A percentile compares a stretch with the other conserved stretches of the same genome.
phyloP scores from a whole-genome alignment of 208 protist genomes.

The Wallacemonas sp. region DNA sequence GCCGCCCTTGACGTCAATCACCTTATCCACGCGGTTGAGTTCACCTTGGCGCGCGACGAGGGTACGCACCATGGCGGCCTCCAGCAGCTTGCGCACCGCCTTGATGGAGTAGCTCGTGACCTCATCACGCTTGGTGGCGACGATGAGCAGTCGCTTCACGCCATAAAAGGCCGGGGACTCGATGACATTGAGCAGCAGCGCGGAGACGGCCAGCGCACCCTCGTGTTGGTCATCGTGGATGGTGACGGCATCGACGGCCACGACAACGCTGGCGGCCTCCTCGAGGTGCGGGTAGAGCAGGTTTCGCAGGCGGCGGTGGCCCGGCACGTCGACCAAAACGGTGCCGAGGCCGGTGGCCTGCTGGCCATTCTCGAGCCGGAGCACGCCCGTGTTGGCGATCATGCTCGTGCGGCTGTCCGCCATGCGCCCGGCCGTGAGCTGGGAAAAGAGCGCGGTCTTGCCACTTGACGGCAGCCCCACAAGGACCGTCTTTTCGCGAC shows the following conservation, averaged over 20 bases:
- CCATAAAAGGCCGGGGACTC: constrained; percentile 74
- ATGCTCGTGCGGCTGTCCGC: constrained; percentile 65
- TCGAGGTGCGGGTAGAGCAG: constrained; percentile 43
- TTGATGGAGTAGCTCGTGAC: constrained; percentile 80
- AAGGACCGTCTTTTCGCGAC: constrained; percentile 41
- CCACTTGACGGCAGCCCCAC: constrained; percentile 68
- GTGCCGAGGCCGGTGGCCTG: constrained; percentile 1
- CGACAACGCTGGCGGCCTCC: constrained; percentile 55
- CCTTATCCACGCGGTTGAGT: constrained; percentile 58
- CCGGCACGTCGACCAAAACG: constrained; percentile 74
- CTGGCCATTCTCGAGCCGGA: constrained; percentile 4
- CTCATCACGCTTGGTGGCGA: constrained; percentile 85
- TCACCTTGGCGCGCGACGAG: constrained; percentile 51
- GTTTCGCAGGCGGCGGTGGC: constrained; percentile 70
- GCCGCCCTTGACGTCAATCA: constrained; percentile 55
- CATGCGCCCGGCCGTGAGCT: constrained; percentile 27
- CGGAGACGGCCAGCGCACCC: constrained; percentile 72
- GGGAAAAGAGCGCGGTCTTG: constrained; percentile 81
- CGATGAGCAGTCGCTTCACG: constrained; percentile 59
- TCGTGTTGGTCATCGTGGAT: constrained; percentile 78
- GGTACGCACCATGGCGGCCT: constrained; percentile 55
- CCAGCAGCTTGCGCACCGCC: constrained; percentile 72
- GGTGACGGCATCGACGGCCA: constrained; percentile 74
- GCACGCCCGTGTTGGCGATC: constrained; percentile 42
- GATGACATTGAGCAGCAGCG: constrained; percentile 56